These are phyloP conservation scores for Phaeophleospora eucalypticola DNA, from an alignment of 2,329 filamentous ascomycete genomes.

Conservation along the genomic window DNA sequence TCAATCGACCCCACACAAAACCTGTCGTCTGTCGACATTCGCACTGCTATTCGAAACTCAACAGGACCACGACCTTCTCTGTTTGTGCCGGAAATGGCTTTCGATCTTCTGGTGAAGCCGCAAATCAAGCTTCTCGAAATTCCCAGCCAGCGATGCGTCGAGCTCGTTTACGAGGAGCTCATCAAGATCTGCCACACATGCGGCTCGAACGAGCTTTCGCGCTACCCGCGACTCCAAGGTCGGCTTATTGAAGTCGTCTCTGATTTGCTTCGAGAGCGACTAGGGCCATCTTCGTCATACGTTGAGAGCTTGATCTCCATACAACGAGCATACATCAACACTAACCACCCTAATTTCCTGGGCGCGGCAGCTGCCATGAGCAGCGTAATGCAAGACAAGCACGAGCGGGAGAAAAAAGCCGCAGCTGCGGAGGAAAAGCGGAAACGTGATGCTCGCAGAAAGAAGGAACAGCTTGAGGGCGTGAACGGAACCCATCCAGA, in stretches of 20 bases:
- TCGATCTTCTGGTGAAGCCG: conserved; percentile 94
- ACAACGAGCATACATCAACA: conserved; percentile 98
- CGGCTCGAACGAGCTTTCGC: conserved; percentile 85
- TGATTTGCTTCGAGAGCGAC: conserved; percentile 83
- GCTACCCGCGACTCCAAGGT: conserved; percentile 87
- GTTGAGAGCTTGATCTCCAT: conserved; percentile 97
- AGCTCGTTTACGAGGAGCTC: conserved; percentile 95
- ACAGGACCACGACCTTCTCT: conserved; percentile 92
- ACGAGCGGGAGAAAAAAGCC: conserved; percentile 84
- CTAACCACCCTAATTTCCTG: conserved; percentile 97
- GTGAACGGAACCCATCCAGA: conserved; percentile 69
- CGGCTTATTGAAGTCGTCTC: conserved; percentile 98
- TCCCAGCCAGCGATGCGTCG: conserved; percentile 92
- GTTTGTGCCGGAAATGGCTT: conserved; percentile 95
- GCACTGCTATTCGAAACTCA: conserved; percentile 96
- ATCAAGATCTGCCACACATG: conserved; percentile 99
- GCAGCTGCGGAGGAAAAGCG: conserved; percentile 78
- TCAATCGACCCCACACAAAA: conserved; percentile 95
- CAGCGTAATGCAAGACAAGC: conserved; percentile 88
- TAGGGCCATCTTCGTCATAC: conserved; percentile 84
- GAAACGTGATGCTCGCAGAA: conserved; percentile 73
- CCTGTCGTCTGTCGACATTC: conserved; percentile 87
- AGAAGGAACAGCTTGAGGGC: conserved; percentile 69
- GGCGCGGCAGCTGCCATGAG: conserved; percentile 97
- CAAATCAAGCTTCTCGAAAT: conserved; percentile 96